A percentile compares a stretch with the other conserved stretches of the same genome.
Evolutionary conservation across 345 rosid species (phyloP).

Genomic region (Moricandia arvensis): DNA sequence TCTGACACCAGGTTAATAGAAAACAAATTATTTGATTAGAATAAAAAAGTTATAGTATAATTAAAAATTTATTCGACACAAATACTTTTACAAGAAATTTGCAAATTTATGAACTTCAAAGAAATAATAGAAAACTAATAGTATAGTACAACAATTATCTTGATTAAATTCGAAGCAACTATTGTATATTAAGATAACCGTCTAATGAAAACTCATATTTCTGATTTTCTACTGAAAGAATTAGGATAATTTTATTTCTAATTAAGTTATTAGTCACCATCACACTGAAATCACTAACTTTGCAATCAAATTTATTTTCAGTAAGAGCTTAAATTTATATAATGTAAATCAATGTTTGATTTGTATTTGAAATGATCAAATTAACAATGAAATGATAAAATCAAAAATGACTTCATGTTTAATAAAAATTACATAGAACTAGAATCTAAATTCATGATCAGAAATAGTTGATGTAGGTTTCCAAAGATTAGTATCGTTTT

Average conservation of each 20-base stretch:
- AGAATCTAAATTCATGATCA: neutral
- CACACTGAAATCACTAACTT: neutral
- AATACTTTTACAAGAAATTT: no score
- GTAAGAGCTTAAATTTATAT: no score
- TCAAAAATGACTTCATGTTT: no score
- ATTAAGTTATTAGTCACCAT: neutral
- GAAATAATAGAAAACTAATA: no score
- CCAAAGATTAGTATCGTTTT: neutral
- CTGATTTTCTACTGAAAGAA: neutral
- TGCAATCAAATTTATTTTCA: no score
- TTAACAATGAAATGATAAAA: no score
- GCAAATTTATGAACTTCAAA: neutral
- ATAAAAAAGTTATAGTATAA: no score
- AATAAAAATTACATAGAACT: neutral
- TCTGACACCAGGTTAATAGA: no score
- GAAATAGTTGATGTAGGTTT: neutral
- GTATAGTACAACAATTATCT: neutral
- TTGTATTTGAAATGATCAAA: no score
- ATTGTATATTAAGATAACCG: neutral
- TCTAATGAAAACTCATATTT: neutral
- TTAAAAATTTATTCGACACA: no score
- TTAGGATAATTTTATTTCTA: neutral
- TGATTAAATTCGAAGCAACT: neutral
- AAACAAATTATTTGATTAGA: no score
- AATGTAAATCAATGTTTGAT: no score